Conservation (phyloP, 345 rosid species). For the Citropsis articulata region DNA sequence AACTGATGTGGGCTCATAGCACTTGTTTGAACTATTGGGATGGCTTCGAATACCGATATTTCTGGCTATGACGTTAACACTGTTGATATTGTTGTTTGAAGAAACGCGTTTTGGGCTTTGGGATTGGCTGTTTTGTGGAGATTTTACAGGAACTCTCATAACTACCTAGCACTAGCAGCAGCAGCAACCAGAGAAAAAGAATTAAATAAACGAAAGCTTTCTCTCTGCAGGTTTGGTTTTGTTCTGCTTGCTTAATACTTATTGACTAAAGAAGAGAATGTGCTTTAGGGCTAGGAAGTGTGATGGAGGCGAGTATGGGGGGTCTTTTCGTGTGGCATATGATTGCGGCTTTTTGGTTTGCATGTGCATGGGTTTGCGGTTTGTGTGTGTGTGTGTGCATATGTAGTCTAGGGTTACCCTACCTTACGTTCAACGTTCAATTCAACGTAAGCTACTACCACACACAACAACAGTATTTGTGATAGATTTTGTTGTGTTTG, state of each 20-base stretch:
- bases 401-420: too few relatives aligned
- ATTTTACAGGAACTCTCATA: slow-evolving; percentile 63
- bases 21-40: slow-evolving; percentile 10
- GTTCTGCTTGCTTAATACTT: not conserved
- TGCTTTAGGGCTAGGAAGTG: not conserved
- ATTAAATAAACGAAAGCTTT: too few relatives aligned
- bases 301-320: slow-evolving; percentile 18
- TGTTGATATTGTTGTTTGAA: slow-evolving; percentile 23
- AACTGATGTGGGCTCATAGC: slow-evolving; percentile 81
- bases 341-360: slow-evolving; percentile 58
- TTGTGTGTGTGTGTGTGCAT: slow-evolving; percentile 32
- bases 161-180: not conserved
- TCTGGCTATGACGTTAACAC: not conserved
- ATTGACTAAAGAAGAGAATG: not conserved
- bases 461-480: too few relatives aligned
- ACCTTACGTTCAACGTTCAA: too few relatives aligned
- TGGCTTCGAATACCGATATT: slow-evolving; percentile 10
- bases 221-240: too few relatives aligned
- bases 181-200: not conserved
- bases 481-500: too few relatives aligned
- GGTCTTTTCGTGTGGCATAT: slow-evolving; percentile 50
- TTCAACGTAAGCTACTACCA: too few relatives aligned
- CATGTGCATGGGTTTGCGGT: slow-evolving; percentile 32
- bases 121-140: slow-evolving; percentile 39
- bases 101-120: slow-evolving; percentile 21